Evolutionary conservation across 1,139 yeast species (phyloP), one percentile per base, ranked within the genome.

Genomic region (Dujonia santamariae): DNA sequence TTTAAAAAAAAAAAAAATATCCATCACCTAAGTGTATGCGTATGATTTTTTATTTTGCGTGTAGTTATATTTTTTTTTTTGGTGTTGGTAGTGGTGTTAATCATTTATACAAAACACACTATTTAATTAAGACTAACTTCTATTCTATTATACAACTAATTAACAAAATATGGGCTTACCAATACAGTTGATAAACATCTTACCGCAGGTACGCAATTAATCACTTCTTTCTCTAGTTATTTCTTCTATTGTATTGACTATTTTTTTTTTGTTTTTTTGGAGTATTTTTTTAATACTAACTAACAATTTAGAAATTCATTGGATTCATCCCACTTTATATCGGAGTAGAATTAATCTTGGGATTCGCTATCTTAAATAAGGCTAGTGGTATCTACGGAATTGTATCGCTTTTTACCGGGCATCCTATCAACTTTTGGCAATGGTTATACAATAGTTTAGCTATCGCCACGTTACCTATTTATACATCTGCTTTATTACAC

Each of bases 321-420:
- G 78, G 78, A 16, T 47, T 72, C 28, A 59, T 87, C 17, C 97
- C 97, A 3, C 72, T 92, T 28, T 86, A 83, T 52, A 72, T 85
- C 24, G 97, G 97, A 7, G 95, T 88, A 17, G 97, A 92, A 56
- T 56, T 87, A 9, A 76, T 85, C 17, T 65, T 88, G n/a, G 84
- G 87, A 2, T 67, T 85, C 25, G 83, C 94, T 16, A 75, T 88
- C 31, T 71, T 90, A 47, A 90, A 92, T 63, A 90, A 90, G 56
- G 87, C 92, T 42, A 81, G 95, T 37, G 97, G 97, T 7, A 67
- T 81, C 19, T 92, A 83, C 57, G 98, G 97, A 19, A 67, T 90
- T 27, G 65, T 90, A 23, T 88, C 97, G 1, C 61, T 92, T 28
- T 74, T 92, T 51, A 90, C 97, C 0, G 94, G 96, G 2, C 96